Percentiles rank a stretch among this genome's conserved stretches.
Evolutionary conservation across 805 yeast genomes (phyloP).

Genomic region (Teunomyces funiuensis): DNA sequence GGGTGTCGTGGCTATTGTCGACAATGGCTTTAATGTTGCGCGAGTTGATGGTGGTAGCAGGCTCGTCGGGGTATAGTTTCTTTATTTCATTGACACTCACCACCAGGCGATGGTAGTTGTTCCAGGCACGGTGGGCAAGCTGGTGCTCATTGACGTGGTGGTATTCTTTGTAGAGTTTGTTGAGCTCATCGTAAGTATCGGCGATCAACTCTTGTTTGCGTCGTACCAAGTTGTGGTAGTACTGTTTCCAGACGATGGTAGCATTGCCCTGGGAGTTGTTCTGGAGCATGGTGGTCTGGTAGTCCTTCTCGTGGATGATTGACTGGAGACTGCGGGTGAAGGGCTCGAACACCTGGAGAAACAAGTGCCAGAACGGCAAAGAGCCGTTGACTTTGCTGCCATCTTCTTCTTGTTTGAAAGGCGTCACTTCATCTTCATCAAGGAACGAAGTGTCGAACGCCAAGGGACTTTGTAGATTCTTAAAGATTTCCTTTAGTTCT

Average conservation of each 20-base stretch:
- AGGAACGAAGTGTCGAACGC: constrained; percentile 29
- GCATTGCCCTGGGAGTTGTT: constrained; percentile 22
- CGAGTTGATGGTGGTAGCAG: constrained; percentile 7
- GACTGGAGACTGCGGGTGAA: constrained; percentile 24
- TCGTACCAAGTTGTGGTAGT: constrained; percentile 22
- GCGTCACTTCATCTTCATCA: constrained; percentile 7
- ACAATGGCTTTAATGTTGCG: constrained; percentile 4
- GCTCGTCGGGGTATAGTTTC: constrained; percentile 4
- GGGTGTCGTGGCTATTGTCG: constrained; percentile 16
- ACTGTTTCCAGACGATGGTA: constrained; percentile 36
- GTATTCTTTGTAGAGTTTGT: constrained; percentile 29
- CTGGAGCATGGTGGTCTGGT: constrained; percentile 26
- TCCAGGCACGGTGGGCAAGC: constrained; percentile 9
- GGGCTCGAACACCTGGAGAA: constrained; percentile 21
- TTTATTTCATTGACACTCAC: constrained; percentile 18
- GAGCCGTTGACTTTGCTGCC: neutral
- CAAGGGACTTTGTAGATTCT: constrained; percentile 34
- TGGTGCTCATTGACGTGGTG: constrained; percentile 21
- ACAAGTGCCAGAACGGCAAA: constrained; percentile 24
- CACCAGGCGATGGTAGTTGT: constrained; percentile 28
- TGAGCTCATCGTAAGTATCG: constrained; percentile 27
- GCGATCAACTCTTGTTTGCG: constrained; percentile 25
- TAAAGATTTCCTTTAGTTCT: constrained; percentile 29
- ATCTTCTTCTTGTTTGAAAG: too few species aligned
- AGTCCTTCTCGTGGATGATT: constrained; percentile 27